Percentiles rank a stretch among this genome's conserved stretches.
These are phyloP conservation scores for Coemansia sp. DNA, from an alignment of 192 early-diverging fungal species.

Conservation along the genomic window DNA sequence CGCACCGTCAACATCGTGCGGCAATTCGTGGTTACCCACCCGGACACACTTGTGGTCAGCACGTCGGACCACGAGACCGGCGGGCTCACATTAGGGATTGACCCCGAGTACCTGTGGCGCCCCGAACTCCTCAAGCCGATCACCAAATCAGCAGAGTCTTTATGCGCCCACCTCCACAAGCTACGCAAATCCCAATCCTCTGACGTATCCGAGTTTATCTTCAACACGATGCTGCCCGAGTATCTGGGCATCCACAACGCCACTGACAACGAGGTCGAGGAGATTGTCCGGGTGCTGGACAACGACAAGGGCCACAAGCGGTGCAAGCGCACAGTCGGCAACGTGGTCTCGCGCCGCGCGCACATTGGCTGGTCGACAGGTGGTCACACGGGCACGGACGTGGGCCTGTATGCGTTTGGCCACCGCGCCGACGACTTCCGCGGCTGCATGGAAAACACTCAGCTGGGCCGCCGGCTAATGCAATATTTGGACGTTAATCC, in stretches of 20 bases:
- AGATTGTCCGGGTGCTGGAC: neutral
- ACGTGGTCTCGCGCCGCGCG: slow-evolving; percentile 27
- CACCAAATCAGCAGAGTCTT: slow-evolving; percentile 23
- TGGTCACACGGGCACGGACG: slow-evolving; percentile 91
- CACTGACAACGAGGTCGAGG: slow-evolving; percentile 16
- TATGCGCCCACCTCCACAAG: slow-evolving; percentile 11
- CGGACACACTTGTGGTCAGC: slow-evolving; percentile 53
- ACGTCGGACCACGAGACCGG: slow-evolving; percentile 66
- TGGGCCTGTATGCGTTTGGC: slow-evolving; percentile 70
- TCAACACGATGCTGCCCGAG: slow-evolving; percentile 12
- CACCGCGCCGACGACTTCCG: slow-evolving; percentile 31
- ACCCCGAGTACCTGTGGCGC: slow-evolving; percentile 56
- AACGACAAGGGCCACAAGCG: neutral
- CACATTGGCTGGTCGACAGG: slow-evolving; percentile 69
- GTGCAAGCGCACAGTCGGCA: slow-evolving; percentile 24
- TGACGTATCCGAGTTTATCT: neutral
- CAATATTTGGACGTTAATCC: slow-evolving; percentile 56
- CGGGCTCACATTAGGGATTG: slow-evolving; percentile 51
- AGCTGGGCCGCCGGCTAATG: slow-evolving; percentile 58
- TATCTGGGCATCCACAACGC: slow-evolving; percentile 35
- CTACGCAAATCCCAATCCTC: neutral
- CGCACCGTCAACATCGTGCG: slow-evolving; percentile 48
- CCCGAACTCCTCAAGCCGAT: slow-evolving; percentile 32
- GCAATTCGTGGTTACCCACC: slow-evolving; percentile 44
- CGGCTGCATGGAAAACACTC: slow-evolving; percentile 67